phyloP scores from a whole-genome alignment of 441 rosid genomes.

The Iberis amara region DNA sequence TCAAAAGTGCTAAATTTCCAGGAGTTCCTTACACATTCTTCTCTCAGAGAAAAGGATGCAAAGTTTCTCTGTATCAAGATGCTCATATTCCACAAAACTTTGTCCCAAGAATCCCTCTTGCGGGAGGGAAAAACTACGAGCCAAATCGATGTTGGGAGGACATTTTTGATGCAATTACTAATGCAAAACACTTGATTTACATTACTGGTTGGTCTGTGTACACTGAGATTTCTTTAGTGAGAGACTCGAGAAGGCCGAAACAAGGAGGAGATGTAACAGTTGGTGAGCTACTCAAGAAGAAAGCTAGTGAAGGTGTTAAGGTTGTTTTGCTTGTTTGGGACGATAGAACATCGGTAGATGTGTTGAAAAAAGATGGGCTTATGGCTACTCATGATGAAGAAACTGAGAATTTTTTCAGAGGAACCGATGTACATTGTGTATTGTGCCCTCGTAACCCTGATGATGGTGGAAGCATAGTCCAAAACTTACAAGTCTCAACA shows the following conservation, averaged over 20 bases:
- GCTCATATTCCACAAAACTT: constrained; percentile 80
- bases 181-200: constrained; percentile 78
- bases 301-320: constrained; percentile 80
- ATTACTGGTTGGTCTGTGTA: constrained; percentile 96
- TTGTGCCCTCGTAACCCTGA: constrained; percentile 90
- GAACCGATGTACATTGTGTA: constrained; percentile 72
- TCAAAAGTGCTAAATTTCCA: constrained; percentile 59
- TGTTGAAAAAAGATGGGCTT: constrained; percentile 73
- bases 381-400: constrained; percentile 96
- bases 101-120: constrained; percentile 74
- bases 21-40: constrained; percentile 86
- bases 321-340: constrained; percentile 90
- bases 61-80: constrained; percentile 80
- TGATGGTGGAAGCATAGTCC: constrained; percentile 87
- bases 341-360: constrained; percentile 81
- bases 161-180: constrained; percentile 67
- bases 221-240: constrained; percentile 67
- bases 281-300: constrained; percentile 82
- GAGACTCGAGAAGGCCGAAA: constrained; percentile 87
- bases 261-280: constrained; percentile 73
- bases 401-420: constrained; percentile 53
- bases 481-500: constrained; percentile 68
- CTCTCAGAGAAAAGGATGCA: constrained; percentile 74
- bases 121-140: constrained; percentile 72
- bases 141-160: constrained; percentile 93